Base-by-base conservation (phyloP, 192 early-diverging fungal genomes). In the Rhizophlyctis rosea region DNA sequence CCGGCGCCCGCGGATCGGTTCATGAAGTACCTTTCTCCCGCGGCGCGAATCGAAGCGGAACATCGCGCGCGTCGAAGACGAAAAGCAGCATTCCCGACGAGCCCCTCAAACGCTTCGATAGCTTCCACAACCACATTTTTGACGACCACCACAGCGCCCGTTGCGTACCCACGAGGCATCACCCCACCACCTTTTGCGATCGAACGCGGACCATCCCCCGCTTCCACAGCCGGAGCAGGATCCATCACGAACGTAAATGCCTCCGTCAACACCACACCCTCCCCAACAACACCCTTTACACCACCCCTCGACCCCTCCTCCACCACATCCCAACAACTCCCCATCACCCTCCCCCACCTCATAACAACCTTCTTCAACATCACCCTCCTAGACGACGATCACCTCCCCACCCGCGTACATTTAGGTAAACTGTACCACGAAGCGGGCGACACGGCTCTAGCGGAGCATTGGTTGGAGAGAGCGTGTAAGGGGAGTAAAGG, bases 381-480 rank as follows among this genome's bases (percentile, higher is more conserved):
- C 14, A 52, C 69, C 14, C 55, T 65, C 24, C 52, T 82, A 27
- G 81, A 82, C 56, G 63, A 67, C 34, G 65, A 77, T 25, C 77
- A 82, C 52, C 52, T 82, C 33, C 69, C 75, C 16, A 33, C 81
- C 3, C 73, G 71, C 11, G 73, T 76, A 29, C 57, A 71, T 16
- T 62, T 82, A 1, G 81, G 73, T 5, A 73, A 35, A 13, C 56
- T 78, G 23, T 71, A 80, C 50, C 49, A 59, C 27, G 48, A 59
- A 29, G 60, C 30, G 1, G 68, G 67, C 18, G 53, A 66, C 11
- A 25, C 39, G 9, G 70, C 54, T n/a, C 39, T 74, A 28, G 69
- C 73, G 13, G 72, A 75, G 49, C 65, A 73, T 33, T 76, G 69
- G 65, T 65, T 77, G 36, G 69, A 76, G 55, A 49, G 67, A 31